Evolutionary conservation across 1,139 yeast species (phyloP).

Genomic region (Debaryomyces psychrophilus): DNA sequence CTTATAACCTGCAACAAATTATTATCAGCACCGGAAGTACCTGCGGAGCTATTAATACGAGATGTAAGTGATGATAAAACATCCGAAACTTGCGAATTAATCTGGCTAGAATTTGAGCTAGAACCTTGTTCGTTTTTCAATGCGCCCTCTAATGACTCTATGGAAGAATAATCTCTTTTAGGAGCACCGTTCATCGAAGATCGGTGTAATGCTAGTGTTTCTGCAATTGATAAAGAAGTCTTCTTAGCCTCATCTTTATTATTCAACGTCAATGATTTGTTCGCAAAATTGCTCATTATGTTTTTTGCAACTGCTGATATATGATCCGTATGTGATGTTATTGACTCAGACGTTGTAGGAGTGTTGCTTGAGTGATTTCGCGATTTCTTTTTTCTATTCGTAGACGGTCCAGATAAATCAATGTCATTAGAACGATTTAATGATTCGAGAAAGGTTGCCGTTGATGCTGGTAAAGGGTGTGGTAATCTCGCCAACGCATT

Average conservation of each 20-base stretch:
- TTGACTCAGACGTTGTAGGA: background rate
- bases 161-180: slow-evolving; percentile 30
- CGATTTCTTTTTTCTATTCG: background rate
- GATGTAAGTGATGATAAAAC: slow-evolving; percentile 32
- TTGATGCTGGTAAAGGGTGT: slow-evolving; percentile 19
- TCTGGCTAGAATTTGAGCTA: slow-evolving; percentile 16
- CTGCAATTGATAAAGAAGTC: slow-evolving; percentile 59
- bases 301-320: slow-evolving; percentile 17
- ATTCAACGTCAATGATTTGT: slow-evolving; percentile 7
- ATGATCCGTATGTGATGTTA: slow-evolving; percentile 9
- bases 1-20: slow-evolving; percentile 37
- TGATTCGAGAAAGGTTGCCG: slow-evolving; percentile 21
- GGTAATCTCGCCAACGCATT: slow-evolving; percentile 15
- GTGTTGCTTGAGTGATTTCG: background rate
- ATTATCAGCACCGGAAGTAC: slow-evolving; percentile 26
- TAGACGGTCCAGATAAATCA: slow-evolving; percentile 1
- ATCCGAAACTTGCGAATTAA: slow-evolving; percentile 36
- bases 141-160: slow-evolving; percentile 29
- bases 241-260: slow-evolving; percentile 21
- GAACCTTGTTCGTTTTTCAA: slow-evolving; percentile 24
- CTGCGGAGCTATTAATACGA: slow-evolving; percentile 16
- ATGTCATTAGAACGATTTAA: slow-evolving; percentile 15
- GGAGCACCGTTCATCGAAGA: slow-evolving; percentile 37
- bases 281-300: slow-evolving; percentile 13
- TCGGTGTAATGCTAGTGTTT: slow-evolving; percentile 62